Conservation (phyloP, 2,329 filamentous ascomycete genomes). For the Basipetospora chlamydospora region DNA sequence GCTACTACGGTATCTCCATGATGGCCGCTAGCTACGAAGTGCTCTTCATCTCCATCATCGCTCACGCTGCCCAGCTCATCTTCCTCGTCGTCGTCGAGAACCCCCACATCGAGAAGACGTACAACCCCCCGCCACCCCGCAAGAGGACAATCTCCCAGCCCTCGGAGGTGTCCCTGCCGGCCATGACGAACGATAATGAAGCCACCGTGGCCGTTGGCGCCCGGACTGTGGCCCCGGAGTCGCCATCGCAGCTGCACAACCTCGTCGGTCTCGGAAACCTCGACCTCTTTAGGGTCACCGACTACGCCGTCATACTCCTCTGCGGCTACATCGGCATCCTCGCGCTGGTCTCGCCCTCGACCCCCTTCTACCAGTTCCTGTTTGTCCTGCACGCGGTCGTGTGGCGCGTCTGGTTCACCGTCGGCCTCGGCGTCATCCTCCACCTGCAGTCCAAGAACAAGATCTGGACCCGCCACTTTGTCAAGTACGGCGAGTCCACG, state of each 20-base stretch:
- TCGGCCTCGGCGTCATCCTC: conserved; percentile 76
- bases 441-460: conserved; percentile 79
- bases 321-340: conserved; percentile 61
- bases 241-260: conserved; percentile 61
- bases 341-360: conserved; percentile 63
- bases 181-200: neutral
- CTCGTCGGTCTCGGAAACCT: conserved; percentile 71
- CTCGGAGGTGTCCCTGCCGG: conserved; percentile 15
- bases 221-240: conserved; percentile 15
- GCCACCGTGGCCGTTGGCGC: conserved; percentile 12
- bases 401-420: conserved; percentile 85
- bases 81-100: conserved; percentile 90
- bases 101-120: conserved; percentile 94
- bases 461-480: conserved; percentile 91
- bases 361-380: conserved; percentile 56
- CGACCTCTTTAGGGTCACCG: conserved; percentile 77
- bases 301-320: conserved; percentile 66
- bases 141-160: conserved; percentile 27
- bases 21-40: conserved; percentile 98
- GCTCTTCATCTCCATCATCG: conserved; percentile 88
- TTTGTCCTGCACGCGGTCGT: conserved; percentile 68
- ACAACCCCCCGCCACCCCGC: conserved; percentile 76
- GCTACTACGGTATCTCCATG: conserved; percentile 95
- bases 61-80: conserved; percentile 84
- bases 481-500: conserved; percentile 85